These are phyloP conservation scores for Lentinula lateritia DNA, from an alignment of 768 basidiomycete species.

Conservation along the genomic window DNA sequence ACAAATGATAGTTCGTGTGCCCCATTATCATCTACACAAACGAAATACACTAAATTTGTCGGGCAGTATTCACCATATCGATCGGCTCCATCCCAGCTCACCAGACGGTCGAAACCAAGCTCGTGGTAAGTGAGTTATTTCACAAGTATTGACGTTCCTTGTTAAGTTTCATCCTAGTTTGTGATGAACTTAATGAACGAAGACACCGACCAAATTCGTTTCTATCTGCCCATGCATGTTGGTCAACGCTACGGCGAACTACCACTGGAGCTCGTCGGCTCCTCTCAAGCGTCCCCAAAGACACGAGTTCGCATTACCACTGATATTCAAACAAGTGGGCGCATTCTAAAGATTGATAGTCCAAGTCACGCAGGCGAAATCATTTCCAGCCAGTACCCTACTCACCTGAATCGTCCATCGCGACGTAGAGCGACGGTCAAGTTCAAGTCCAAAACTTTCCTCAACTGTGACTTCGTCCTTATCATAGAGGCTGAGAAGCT, in stretches of 20 bases:
- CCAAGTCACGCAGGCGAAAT: slow-evolving; percentile 38
- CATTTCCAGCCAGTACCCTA: slow-evolving; percentile 25
- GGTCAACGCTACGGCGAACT: slow-evolving; percentile 47
- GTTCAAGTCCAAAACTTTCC: slow-evolving; percentile 34
- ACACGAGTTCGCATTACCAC: slow-evolving; percentile 35
- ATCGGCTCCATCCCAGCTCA: slow-evolving; percentile 45
- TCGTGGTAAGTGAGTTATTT: slow-evolving; percentile 32
- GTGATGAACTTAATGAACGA: slow-evolving; percentile 50
- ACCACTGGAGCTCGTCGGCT: slow-evolving; percentile 29
- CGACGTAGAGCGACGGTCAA: slow-evolving; percentile 33
- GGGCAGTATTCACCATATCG: slow-evolving; percentile 52
- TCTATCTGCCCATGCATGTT: slow-evolving; percentile 48
- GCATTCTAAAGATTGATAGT: slow-evolving; percentile 32
- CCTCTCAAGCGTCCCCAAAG: slow-evolving; percentile 19
- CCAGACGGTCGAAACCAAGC: slow-evolving; percentile 29
- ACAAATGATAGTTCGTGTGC: slow-evolving; percentile 43
- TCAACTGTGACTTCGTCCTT: slow-evolving; percentile 47
- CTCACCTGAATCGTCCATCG: slow-evolving; percentile 27
- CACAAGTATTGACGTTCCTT: not conserved
- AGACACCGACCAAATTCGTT: slow-evolving; percentile 38
- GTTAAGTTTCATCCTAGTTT: slow-evolving; percentile 26
- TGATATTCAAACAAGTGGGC: slow-evolving; percentile 45
- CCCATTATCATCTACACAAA: not conserved
- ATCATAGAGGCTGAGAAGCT: slow-evolving; percentile 41
- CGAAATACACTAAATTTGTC: not conserved